phyloP scores from a whole-genome alignment of 345 rosid species.

The Limnanthes douglasii region DNA sequence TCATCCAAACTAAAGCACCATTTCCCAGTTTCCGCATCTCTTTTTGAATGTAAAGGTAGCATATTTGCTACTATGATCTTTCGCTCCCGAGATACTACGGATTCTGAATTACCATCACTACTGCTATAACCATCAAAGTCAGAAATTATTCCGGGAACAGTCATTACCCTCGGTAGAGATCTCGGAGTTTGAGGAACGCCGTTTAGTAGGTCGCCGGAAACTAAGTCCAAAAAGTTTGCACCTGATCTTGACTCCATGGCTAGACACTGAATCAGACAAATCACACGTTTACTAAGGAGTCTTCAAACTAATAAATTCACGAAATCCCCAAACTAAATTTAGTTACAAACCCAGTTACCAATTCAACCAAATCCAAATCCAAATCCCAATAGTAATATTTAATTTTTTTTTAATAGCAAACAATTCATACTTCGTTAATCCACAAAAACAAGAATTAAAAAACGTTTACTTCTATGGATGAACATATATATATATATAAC shows the following conservation, averaged over 20 bases:
- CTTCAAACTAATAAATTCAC: no score
- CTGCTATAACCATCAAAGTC: conserved; percentile 32
- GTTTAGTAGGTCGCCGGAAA: conserved; percentile 40
- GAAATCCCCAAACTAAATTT: no score
- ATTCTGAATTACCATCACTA: conserved; percentile 41
- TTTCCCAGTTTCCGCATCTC: conserved; percentile 23
- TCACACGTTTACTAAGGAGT: conserved; percentile 9
- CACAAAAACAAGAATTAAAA: no score
- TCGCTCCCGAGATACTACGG: conserved; percentile 30
- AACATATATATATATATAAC: no score
- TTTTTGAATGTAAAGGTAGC: conserved; percentile 35
- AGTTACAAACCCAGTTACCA: no score
- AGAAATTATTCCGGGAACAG: conserved; percentile 58
- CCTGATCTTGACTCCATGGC: conserved; percentile 51
- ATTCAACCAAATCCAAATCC: no score
- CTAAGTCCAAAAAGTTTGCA: conserved; percentile 38
- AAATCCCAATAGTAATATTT: no score
- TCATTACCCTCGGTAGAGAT: conserved; percentile 60
- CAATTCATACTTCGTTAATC: no score
- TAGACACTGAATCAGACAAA: conserved; percentile 1
- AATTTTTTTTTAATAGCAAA: no score
- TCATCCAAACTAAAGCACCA: conserved; percentile 55
- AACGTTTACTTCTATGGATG: no score
- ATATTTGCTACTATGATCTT: conserved; percentile 44
- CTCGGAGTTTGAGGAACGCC: conserved; percentile 39